These are phyloP conservation scores for Chimonanthus praecox DNA, from an alignment of 164 flowering plant species.

Conservation along the genomic window DNA sequence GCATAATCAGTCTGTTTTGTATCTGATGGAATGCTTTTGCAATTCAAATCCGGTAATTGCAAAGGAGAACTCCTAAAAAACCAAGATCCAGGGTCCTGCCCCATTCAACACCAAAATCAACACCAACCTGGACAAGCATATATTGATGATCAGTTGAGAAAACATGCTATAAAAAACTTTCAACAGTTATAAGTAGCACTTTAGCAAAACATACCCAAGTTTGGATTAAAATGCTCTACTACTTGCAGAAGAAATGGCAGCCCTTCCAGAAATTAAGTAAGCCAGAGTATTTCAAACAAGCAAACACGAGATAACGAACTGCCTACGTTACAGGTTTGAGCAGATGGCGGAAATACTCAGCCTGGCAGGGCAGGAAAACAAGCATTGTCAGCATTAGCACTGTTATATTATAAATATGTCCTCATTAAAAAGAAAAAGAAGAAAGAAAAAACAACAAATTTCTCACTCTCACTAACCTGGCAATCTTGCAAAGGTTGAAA, in stretches of 20 bases:
- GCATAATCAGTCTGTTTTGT: conserved; percentile 17
- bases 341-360: conserved; percentile 90
- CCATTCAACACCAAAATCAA: conserved; percentile 38
- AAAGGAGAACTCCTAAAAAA: conserved; percentile 30
- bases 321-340: conserved; percentile 95
- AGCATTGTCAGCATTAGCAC: neutral
- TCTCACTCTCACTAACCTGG: conserved; percentile 51
- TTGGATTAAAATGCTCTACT: conserved; percentile 12
- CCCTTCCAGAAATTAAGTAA: conserved; percentile 22
- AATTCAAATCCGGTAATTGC: conserved; percentile 37
- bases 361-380: conserved; percentile 43
- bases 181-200: neutral
- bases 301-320: conserved; percentile 2
- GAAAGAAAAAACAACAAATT: neutral
- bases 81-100: conserved; percentile 42
- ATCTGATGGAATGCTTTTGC: conserved; percentile 16
- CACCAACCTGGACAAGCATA: conserved; percentile 20
- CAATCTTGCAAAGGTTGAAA: conserved; percentile 92
- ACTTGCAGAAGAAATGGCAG: conserved; percentile 20
- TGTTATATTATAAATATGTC: neutral
- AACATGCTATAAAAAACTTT: neutral
- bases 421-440: neutral
- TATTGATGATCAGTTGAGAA: neutral
- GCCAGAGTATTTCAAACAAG: conserved; percentile 38
- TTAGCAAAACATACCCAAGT: conserved; percentile 30